Evolutionary conservation across 1,284 basidiomycete species (phyloP), one percentile per base, ranked within the genome.

Genomic region (Irpex sp.): DNA sequence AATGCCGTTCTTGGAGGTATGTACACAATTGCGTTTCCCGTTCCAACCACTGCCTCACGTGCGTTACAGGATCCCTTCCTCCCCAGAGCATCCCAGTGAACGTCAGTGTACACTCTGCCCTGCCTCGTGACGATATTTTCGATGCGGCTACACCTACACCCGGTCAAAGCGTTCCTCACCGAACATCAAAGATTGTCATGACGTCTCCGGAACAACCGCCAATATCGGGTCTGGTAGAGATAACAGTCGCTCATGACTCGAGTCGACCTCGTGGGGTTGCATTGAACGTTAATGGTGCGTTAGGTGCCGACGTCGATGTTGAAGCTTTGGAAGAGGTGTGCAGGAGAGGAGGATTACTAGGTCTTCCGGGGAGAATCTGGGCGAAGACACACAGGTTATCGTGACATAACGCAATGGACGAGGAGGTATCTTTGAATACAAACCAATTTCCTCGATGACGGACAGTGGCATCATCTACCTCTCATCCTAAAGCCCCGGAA

Each of bases 71-170:
- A 7, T 81, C 80, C 0, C 71, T 82, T 56, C 73, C 68, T 5
- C 86, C 86, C 0, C 79, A 76, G 38, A 83, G 82, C 69, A 85
- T 89, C 17, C 87, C 87, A 1, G 85, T 89, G 47, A 87, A 85
- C 64, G 75, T 89, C 13, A 80, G 78, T 65, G 72, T 88, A 48
- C 82, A 82, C 4, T 71, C 78, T 8, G 48, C 65, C 13, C 21
- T 57, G 5, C 60, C 60, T 4, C 56, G 47, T 21, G 52, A 62
- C 37, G 13, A n/a, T 11, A 31, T 57, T 4, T 64, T 55, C 66
- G 79, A 82, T 62, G 67, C 77, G 11, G 71, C 40, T 44, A 83
- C n/a, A 85, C 84, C 68, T 80, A 78, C 54, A 73, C 56, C 60
- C 31, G 69, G 75, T 44, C 66, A 71, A 36, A n/a, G 64, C n/a